Evolutionary conservation across 2,329 filamentous ascomycete species (phyloP).

Genomic region (Colletotrichum caudatum): DNA sequence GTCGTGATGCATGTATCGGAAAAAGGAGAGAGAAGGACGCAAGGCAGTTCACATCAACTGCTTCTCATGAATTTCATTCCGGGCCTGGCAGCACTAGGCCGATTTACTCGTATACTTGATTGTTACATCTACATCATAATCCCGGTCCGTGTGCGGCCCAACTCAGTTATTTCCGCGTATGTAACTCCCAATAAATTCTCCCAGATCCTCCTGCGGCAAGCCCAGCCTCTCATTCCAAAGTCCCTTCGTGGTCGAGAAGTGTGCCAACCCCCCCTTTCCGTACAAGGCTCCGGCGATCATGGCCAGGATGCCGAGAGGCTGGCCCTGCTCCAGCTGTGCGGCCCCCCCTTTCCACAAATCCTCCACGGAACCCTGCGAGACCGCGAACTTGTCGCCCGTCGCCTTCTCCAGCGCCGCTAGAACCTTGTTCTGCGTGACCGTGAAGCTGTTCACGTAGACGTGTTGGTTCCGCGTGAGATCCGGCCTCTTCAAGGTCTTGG

Average conservation of each 20-base stretch:
- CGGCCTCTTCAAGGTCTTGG: not conserved
- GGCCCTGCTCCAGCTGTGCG: not conserved
- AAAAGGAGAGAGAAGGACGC: not conserved
- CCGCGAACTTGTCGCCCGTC: conserved; percentile 63
- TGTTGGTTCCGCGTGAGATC: not conserved
- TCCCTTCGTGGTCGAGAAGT: not conserved
- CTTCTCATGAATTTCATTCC: not conserved
- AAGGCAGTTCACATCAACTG: not conserved
- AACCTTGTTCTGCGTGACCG: conserved; percentile 68
- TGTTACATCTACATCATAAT: not conserved
- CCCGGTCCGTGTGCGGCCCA: not conserved
- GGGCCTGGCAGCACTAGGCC: not conserved
- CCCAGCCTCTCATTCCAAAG: conserved; percentile 11
- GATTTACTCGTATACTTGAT: not conserved
- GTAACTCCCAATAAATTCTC: not conserved
- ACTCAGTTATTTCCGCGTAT: conserved; percentile 2
- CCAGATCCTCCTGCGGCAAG: not conserved
- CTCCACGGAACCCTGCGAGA: conserved; percentile 49
- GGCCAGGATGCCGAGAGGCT: not conserved
- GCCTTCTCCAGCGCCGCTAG: conserved; percentile 64
- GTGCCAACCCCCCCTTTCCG: not conserved
- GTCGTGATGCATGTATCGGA: not conserved
- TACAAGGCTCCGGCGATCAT: conserved; percentile 17
- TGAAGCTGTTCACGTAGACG: conserved; percentile 51
- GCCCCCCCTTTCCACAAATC: not conserved